These are phyloP conservation scores for Infundibulicybe gibba DNA, from an alignment of 768 basidiomycete species.

Conservation along the genomic window DNA sequence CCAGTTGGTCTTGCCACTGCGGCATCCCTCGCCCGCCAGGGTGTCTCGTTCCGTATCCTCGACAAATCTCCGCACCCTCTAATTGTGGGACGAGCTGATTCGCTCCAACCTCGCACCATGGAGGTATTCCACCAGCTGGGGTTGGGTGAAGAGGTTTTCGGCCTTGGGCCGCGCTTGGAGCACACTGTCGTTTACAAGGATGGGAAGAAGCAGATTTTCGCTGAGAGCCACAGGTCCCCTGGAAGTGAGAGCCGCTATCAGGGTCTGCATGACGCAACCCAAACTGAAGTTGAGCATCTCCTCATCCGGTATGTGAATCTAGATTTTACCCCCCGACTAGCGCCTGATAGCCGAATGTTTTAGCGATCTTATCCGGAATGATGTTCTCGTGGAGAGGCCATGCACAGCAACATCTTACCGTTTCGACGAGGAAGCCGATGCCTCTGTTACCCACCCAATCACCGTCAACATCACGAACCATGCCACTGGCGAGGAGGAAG, in stretches of 20 bases:
- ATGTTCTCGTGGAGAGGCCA: slow-evolving; percentile 3
- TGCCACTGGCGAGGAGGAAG: slow-evolving; percentile 13
- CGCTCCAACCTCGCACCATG: slow-evolving; percentile 51
- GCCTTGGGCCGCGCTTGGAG: slow-evolving; percentile 4
- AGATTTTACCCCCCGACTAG: background rate
- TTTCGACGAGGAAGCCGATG: slow-evolving; percentile 5
- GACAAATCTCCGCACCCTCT: slow-evolving; percentile 21
- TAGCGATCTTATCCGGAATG: background rate
- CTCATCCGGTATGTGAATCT: slow-evolving; percentile 2
- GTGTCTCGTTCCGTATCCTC: slow-evolving; percentile 39
- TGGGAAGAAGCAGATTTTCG: slow-evolving; percentile 6
- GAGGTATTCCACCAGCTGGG: slow-evolving; percentile 38
- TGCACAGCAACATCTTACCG: slow-evolving; percentile 5
- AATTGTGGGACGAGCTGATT: slow-evolving; percentile 49
- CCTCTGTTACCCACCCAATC: slow-evolving; percentile 7
- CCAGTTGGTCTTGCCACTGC: slow-evolving; percentile 31
- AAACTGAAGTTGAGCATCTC: slow-evolving; percentile 6
- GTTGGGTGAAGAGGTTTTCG: slow-evolving; percentile 3
- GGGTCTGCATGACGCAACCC: slow-evolving; percentile 6
- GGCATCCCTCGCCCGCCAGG: slow-evolving; percentile 37
- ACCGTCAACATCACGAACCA: slow-evolving; percentile 5
- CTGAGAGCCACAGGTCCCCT: slow-evolving; percentile 5
- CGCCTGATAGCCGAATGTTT: too few relatives aligned
- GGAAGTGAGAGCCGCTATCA: slow-evolving; percentile 3
- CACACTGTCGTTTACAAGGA: slow-evolving; percentile 7